These are phyloP conservation scores for Pelargonium fulgidum DNA, from an alignment of 441 rosid genomes.

Conservation along the genomic window DNA sequence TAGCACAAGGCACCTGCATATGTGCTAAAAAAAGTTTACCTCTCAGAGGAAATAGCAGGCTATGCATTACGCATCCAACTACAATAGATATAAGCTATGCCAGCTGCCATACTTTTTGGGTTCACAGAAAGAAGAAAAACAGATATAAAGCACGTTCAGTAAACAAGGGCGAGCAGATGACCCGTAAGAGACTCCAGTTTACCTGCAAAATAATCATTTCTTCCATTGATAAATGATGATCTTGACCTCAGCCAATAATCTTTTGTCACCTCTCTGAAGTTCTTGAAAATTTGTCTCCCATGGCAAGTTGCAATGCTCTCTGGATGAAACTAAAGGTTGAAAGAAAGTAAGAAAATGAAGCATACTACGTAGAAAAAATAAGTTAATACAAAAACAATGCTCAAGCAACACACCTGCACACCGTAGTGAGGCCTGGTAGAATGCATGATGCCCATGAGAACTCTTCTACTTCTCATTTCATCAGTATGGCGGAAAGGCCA, in stretches of 20 bases:
- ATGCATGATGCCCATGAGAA: slow-evolving; percentile 90
- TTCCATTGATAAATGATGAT: slow-evolving; percentile 30
- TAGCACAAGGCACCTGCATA: slow-evolving; percentile 60
- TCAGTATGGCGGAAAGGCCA: slow-evolving; percentile 29
- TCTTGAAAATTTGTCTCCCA: slow-evolving; percentile 70
- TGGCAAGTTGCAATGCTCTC: slow-evolving; percentile 87
- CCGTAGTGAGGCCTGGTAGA: slow-evolving; percentile 88
- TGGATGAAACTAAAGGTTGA: slow-evolving; percentile 74
- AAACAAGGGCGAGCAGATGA: slow-evolving; percentile 8
- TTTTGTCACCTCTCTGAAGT: slow-evolving; percentile 69
- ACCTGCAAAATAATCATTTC: slow-evolving; percentile 45
- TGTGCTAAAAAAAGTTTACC: slow-evolving; percentile 60
- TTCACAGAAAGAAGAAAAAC: background rate
- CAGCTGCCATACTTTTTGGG: slow-evolving; percentile 5
- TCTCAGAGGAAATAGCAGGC: slow-evolving; percentile 39
- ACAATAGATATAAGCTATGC: slow-evolving; percentile 3
- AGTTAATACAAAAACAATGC: background rate
- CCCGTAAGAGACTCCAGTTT: slow-evolving; percentile 25
- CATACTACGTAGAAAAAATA: slow-evolving; percentile 11
- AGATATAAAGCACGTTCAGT: slow-evolving; percentile 11
- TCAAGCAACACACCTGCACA: slow-evolving; percentile 56
- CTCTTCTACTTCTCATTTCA: slow-evolving; percentile 31
- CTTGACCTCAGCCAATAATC: slow-evolving; percentile 58
- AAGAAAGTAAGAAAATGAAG: slow-evolving; percentile 24
- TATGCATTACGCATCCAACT: slow-evolving; percentile 16